These are phyloP conservation scores for Coniophora puteana DNA, from an alignment of 1,284 basidiomycete species.

Conservation along the genomic window DNA sequence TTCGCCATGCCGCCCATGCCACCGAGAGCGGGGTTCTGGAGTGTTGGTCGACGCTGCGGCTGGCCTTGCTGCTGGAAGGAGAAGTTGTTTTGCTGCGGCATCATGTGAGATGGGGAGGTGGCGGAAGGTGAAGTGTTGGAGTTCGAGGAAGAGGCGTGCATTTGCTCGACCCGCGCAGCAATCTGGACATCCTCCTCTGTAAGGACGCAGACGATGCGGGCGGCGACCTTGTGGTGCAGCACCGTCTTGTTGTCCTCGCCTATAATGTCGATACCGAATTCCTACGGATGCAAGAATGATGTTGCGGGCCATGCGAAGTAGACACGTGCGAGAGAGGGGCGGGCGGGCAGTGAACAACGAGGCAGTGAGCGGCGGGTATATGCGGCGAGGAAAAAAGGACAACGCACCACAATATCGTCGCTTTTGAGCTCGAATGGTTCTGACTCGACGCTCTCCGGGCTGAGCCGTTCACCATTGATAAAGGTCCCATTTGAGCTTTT, in stretches of 20 bases:
- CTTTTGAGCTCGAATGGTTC: conserved; percentile 93
- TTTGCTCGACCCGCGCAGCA: conserved; percentile 61
- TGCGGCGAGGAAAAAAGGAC: not conserved
- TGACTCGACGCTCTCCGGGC: conserved; percentile 87
- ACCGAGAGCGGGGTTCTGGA: conserved; percentile 55
- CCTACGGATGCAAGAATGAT: conserved; percentile 50
- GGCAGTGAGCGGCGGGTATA: conserved; percentile 4
- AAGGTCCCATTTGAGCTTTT: conserved; percentile 99
- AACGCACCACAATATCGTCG: conserved; percentile 84
- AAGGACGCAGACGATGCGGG: conserved; percentile 88
- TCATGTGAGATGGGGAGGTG: conserved; percentile 24
- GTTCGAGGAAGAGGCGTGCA: conserved; percentile 18
- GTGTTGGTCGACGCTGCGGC: conserved; percentile 49
- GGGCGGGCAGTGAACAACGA: conserved; percentile 18
- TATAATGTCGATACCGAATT: conserved; percentile 99
- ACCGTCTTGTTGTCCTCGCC: conserved; percentile 98
- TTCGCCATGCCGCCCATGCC: conserved; percentile 74
- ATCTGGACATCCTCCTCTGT: conserved; percentile 80
- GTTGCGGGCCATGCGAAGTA: conserved; percentile 2
- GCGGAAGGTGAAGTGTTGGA: conserved; percentile 17
- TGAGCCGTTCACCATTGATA: conserved; percentile 93
- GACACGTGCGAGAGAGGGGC: conserved; percentile 31
- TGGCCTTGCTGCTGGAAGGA: conserved; percentile 31
- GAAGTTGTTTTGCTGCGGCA: conserved; percentile 31
- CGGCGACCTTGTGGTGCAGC: conserved; percentile 91